phyloP scores from a whole-genome alignment of 768 basidiomycete species.

The Pleurotus ostreatus region DNA sequence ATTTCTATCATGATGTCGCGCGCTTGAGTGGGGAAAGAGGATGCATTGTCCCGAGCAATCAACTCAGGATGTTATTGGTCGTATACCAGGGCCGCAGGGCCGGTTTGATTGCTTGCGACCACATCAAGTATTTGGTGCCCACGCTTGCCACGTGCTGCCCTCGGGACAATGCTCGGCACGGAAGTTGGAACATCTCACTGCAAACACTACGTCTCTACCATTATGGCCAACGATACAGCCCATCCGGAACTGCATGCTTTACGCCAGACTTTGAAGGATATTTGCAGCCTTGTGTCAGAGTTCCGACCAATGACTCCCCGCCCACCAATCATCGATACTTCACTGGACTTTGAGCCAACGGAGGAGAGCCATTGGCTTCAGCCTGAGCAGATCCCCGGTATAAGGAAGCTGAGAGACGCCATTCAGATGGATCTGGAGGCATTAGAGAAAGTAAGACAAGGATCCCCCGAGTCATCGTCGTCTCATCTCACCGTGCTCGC shows the following conservation, averaged over 20 bases:
- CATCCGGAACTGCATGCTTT: slow-evolving; percentile 30
- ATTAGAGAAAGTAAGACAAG: slow-evolving; percentile 35
- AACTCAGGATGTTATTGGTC: too few species aligned
- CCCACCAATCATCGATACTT: slow-evolving; percentile 46
- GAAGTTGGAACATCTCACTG: too few species aligned
- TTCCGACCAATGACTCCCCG: slow-evolving; percentile 33
- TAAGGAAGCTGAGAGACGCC: slow-evolving; percentile 42
- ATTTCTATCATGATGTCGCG: too few species aligned
- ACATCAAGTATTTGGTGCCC: too few species aligned
- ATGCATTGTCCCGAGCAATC: too few species aligned
- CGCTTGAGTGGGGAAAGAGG: too few species aligned
- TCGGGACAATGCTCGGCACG: too few species aligned
- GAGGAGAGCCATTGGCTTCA: slow-evolving; percentile 41
- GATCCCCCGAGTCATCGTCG: neutral
- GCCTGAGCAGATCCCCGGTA: slow-evolving; percentile 38
- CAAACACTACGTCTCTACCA: too few species aligned
- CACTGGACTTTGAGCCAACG: slow-evolving; percentile 26
- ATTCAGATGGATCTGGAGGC: slow-evolving; percentile 42
- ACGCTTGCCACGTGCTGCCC: too few species aligned
- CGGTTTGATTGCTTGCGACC: too few species aligned
- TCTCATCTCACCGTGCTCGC: slow-evolving; percentile 11
- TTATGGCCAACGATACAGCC: neutral
- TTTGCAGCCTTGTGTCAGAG: slow-evolving; percentile 30
- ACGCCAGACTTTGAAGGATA: slow-evolving; percentile 24
- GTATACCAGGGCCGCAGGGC: too few species aligned